Base-by-base conservation (phyloP, 768 basidiomycete species). In the Lentinula detonsa region DNA sequence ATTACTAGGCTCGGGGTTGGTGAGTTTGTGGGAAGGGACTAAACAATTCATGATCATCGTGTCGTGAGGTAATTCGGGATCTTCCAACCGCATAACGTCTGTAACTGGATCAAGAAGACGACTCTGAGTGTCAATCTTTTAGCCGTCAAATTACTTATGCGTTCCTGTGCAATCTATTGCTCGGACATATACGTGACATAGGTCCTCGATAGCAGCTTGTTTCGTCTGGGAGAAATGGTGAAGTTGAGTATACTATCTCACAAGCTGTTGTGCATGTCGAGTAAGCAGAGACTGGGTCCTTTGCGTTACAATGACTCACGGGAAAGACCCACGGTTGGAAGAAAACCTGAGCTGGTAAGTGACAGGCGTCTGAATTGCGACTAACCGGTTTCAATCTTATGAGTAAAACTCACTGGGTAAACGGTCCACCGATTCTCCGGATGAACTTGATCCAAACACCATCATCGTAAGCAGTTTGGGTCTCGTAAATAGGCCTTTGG, bases 371-470 rank as follows among this genome's bases (percentile, higher is more conserved):
- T 28, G 3, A 28, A 28, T 28, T 28, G 28, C 28, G 28, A 28
- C 28, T 28, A 28, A 28, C 28, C 28, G 3, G 3, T 3, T 28
- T 28, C 28, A 28, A 39, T 43, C 6, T 9, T 48, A 2, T 21
- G 21, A n/a, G 7, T 7, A 48, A 48, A 7, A 48, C 46, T 48
- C 9, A 48, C 46, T 48, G 9, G 46, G 46, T 21, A 48, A n/a
- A 21, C 46, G 18, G 9, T 48, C 18, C 9, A 8, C 4, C 11
- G 45, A 46, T 21, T 46, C 18, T n/a, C 45, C 18, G 34, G 9
- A 59, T 57, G n/a, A 63, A 55, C 9, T 63, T 63, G 49, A 63
- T 53, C 63, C 63, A 63, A 16, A 35, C 59, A 39, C 9, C 59
- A 15, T n/a, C 5, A 3, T 60, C 33, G 2, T 4, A 13, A 21